These are phyloP conservation scores for Jamesozyma gamospora DNA, from an alignment of 805 yeast species.

Conservation along the genomic window DNA sequence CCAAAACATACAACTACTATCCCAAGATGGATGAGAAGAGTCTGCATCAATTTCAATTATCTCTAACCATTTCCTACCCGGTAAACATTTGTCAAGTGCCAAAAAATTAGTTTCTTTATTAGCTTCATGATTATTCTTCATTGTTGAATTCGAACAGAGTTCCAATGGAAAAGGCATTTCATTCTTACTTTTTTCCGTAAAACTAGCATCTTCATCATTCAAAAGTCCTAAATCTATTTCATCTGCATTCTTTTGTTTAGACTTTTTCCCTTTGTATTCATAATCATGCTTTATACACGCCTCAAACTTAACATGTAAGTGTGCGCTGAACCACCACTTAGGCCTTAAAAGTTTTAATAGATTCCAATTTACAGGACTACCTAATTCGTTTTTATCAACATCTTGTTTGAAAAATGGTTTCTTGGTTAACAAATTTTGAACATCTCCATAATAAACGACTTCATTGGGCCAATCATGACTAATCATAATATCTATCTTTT, in stretches of 20 bases:
- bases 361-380: slow-evolving; percentile 57
- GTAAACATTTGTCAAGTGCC: slow-evolving; percentile 80
- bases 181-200: neutral
- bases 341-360: slow-evolving; percentile 52
- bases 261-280: no score
- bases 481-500: slow-evolving; percentile 45
- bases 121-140: slow-evolving; percentile 3
- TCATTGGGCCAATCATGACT: slow-evolving; percentile 95
- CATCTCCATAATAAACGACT: slow-evolving; percentile 55
- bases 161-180: neutral
- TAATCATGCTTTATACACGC: slow-evolving; percentile 41
- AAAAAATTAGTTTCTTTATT: slow-evolving; percentile 41
- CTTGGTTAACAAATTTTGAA: slow-evolving; percentile 35
- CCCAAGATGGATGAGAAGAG: slow-evolving; percentile 17
- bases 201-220: slow-evolving; percentile 6
- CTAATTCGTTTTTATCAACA: slow-evolving; percentile 48
- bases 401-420: slow-evolving; percentile 68
- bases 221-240: slow-evolving; percentile 30
- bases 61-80: slow-evolving; percentile 50
- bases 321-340: slow-evolving; percentile 76
- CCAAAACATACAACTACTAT: slow-evolving; percentile 18
- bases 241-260: neutral
- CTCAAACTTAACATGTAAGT: slow-evolving; percentile 64
- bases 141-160: neutral
- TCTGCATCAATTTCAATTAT: slow-evolving; percentile 36